A percentile compares a stretch with the other conserved stretches of the same genome.
phyloP scores from a whole-genome alignment of 2,329 filamentous ascomycete species.

The Didymella sp. region DNA sequence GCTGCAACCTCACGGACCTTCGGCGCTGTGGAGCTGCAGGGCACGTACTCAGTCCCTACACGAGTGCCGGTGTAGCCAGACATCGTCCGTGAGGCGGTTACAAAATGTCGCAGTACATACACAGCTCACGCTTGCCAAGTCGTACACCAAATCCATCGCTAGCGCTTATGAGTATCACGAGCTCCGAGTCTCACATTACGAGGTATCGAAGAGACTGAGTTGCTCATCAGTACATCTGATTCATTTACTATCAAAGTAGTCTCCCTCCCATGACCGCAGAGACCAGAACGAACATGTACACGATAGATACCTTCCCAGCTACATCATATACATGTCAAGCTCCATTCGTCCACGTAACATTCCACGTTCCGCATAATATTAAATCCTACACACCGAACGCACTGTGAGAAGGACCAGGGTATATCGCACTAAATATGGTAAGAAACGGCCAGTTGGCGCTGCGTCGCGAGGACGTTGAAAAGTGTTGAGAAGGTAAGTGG shows the following conservation, averaged over 20 bases:
- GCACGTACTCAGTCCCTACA: neutral
- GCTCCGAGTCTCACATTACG: neutral
- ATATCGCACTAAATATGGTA: slow-evolving; percentile 19
- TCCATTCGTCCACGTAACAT: neutral
- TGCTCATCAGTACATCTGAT: neutral
- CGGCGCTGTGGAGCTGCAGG: neutral
- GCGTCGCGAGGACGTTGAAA: slow-evolving; percentile 6
- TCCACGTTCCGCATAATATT: neutral
- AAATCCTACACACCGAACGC: neutral
- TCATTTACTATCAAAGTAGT: slow-evolving; percentile 1
- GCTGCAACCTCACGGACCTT: neutral
- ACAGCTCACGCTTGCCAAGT: neutral
- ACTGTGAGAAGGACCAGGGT: slow-evolving; percentile 11
- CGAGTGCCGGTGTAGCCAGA: neutral
- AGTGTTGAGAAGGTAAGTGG: slow-evolving; percentile 3
- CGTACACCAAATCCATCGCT: neutral
- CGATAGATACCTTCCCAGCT: neutral
- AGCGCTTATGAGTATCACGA: neutral
- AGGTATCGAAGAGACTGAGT: neutral
- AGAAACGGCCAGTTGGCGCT: slow-evolving; percentile 8
- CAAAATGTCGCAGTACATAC: neutral
- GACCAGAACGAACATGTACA: slow-evolving; percentile 1
- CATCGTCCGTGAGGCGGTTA: neutral
- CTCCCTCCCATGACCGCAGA: neutral
- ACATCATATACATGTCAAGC: slow-evolving; percentile 5